Base-by-base conservation (phyloP, 305 asterid species). In the Fraxinus baroniana region DNA sequence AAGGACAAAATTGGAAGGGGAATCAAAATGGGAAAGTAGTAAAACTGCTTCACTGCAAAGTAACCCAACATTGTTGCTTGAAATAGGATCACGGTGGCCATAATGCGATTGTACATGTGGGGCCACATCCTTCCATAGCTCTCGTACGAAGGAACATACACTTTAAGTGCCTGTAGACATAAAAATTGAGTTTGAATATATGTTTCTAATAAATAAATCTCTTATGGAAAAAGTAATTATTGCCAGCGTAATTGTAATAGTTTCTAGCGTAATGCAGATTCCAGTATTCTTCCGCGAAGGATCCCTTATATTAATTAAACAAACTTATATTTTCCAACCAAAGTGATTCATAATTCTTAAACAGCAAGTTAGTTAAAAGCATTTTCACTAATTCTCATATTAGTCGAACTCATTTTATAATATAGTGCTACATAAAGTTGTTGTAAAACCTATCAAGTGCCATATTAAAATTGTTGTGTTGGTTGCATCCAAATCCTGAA, bases 41-140 rank as follows among this genome's bases (percentile, higher is more conserved):
- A 10, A 84, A 95, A 95, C 81, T 75, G 1, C 85, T 92, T 92
- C 1, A 77, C 90, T 1, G 74, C 22, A 28, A 95, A 90, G 90
- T 89, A 93, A 32, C 98, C 98, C 20, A 93, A 1, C 99, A 95
- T 95, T 18, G 98, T 93, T 24, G 86, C 60, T 85, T 95, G 99
- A 71, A 77, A 94, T 71, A 95, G 84, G 80, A 90, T 68, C 92
- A 95, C 62, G 24, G 95, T 68, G 0, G 97, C 98, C 26, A 91
- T 5, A 2, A 95, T 66, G 37, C 98, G 95, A 7, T 84, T 86
- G 91, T 81, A 89, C 60, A 95, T 89, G 87, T 95, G 99, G 2
- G 99, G 99, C 99, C 99, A 95, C 91, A 90, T 90, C 82, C 87
- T 90, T 9, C 99, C 99, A 4, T 92, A 86, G 87, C 91, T 95